phyloP scores from a whole-genome alignment of 2,329 filamentous ascomycete species.

The Epichloe elymi region DNA sequence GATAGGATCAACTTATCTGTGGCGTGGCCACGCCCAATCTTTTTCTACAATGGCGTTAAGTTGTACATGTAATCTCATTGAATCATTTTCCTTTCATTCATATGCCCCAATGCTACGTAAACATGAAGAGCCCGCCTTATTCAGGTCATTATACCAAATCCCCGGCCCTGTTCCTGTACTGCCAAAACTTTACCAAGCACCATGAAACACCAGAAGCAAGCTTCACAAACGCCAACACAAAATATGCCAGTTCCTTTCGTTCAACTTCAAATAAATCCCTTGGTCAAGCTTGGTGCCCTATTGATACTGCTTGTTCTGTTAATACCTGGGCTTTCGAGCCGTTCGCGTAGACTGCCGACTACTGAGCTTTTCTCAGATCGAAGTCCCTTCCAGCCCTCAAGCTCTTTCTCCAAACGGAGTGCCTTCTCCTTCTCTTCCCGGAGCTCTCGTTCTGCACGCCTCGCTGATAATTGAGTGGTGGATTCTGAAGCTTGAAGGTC shows the following conservation, averaged over 20 bases:
- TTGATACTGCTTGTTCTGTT: constrained; percentile 53
- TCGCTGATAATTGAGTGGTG: constrained; percentile 63
- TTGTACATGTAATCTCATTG: constrained; percentile 2
- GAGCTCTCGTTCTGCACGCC: constrained; percentile 79
- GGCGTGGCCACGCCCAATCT: too few species aligned
- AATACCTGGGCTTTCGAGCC: constrained; percentile 34
- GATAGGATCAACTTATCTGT: too few species aligned
- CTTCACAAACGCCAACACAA: not conserved
- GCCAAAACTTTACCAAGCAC: not conserved
- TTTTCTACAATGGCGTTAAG: too few species aligned
- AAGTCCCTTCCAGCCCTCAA: constrained; percentile 73
- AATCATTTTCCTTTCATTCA: constrained; percentile 7
- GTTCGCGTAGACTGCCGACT: constrained; percentile 28
- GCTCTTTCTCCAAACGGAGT: constrained; percentile 70
- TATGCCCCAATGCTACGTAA: constrained; percentile 6
- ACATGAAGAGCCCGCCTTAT: constrained; percentile 5
- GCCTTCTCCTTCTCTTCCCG: constrained; percentile 77
- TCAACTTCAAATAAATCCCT: constrained; percentile 42
- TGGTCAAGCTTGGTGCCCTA: constrained; percentile 55
- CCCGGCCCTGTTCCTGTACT: not conserved
- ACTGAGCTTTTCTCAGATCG: constrained; percentile 45
- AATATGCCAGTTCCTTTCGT: not conserved
- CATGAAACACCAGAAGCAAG: not conserved
- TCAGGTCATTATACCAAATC: constrained; percentile 2
- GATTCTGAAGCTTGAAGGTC: constrained; percentile 85